These are phyloP conservation scores for Aspergillus pseudoglaucus DNA, from an alignment of 2,329 filamentous ascomycete species.

Conservation along the genomic window DNA sequence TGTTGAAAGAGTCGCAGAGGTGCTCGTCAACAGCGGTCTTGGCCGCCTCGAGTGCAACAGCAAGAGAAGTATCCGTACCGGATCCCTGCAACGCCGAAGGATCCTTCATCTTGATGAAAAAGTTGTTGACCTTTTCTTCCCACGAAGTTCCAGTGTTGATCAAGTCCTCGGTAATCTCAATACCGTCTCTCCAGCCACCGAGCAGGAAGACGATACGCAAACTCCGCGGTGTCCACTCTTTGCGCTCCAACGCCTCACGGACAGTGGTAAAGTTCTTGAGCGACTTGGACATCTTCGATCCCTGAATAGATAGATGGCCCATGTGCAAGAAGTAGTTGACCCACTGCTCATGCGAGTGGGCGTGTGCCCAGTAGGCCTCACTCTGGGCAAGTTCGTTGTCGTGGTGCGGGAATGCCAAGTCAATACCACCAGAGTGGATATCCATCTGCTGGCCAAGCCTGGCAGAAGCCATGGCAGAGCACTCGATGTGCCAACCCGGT, in stretches of 20 bases:
- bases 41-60: slow-evolving; percentile 46
- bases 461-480: slow-evolving; percentile 89
- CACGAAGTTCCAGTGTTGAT: slow-evolving; percentile 66
- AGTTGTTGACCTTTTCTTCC: slow-evolving; percentile 72
- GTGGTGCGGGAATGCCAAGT: slow-evolving; percentile 85
- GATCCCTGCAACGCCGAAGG: slow-evolving; percentile 25
- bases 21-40: slow-evolving; percentile 57
- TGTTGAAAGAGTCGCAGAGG: slow-evolving; percentile 82
- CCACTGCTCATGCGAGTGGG: slow-evolving; percentile 58
- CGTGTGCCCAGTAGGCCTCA: slow-evolving; percentile 66
- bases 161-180: slow-evolving; percentile 84
- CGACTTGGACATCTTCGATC: slow-evolving; percentile 93
- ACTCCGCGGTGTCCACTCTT: slow-evolving; percentile 68
- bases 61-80: slow-evolving; percentile 33
- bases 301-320: slow-evolving; percentile 83
- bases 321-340: slow-evolving; percentile 95
- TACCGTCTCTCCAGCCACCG: slow-evolving; percentile 81
- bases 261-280: slow-evolving; percentile 96
- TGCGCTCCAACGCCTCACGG: slow-evolving; percentile 64
- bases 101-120: slow-evolving; percentile 56
- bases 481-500: slow-evolving; percentile 96
- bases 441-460: slow-evolving; percentile 81
- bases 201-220: slow-evolving; percentile 82
- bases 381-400: slow-evolving; percentile 89
- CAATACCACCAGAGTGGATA: slow-evolving; percentile 87